These are phyloP conservation scores for Bretschneidera sinensis DNA, from an alignment of 345 rosid genomes.

Conservation along the genomic window DNA sequence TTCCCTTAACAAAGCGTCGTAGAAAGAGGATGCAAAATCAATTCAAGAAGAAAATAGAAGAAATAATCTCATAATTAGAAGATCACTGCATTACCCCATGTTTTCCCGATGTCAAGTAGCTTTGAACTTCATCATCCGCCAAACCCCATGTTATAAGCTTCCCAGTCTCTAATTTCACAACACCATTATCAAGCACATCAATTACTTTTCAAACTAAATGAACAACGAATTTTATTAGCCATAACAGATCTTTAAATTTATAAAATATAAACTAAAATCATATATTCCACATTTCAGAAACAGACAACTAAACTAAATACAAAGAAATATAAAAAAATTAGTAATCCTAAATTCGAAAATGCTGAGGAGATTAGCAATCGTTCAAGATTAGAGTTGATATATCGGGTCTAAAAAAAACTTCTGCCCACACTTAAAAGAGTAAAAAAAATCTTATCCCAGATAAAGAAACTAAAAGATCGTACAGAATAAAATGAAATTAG, in stretches of 20 bases:
- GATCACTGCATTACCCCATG: conserved; percentile 63
- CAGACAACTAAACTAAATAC: background rate
- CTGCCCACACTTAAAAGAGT: background rate
- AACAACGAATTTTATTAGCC: too few relatives aligned
- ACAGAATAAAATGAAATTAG: too few relatives aligned
- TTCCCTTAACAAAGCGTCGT: conserved; percentile 44
- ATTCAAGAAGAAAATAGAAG: conserved; percentile 14
- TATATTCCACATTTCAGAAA: too few relatives aligned
- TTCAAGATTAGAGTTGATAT: background rate
- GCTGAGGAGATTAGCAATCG: background rate
- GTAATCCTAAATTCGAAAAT: too few relatives aligned
- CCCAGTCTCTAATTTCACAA: conserved; percentile 42
- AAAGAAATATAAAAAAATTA: background rate
- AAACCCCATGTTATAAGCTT: conserved; percentile 88
- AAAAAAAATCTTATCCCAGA: background rate
- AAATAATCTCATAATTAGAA: conserved; percentile 8
- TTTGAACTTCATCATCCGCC: conserved; percentile 69
- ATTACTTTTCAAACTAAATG: background rate
- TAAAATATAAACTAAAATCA: too few relatives aligned
- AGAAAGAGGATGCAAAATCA: conserved; percentile 25
- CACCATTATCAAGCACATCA: background rate
- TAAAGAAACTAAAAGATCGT: too few relatives aligned
- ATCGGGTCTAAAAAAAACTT: background rate
- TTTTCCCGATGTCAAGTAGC: conserved; percentile 61
- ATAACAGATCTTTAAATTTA: background rate